Base-by-base conservation (phyloP, 2,329 filamentous ascomycete genomes). In the Pestalotiopsis sp. region DNA sequence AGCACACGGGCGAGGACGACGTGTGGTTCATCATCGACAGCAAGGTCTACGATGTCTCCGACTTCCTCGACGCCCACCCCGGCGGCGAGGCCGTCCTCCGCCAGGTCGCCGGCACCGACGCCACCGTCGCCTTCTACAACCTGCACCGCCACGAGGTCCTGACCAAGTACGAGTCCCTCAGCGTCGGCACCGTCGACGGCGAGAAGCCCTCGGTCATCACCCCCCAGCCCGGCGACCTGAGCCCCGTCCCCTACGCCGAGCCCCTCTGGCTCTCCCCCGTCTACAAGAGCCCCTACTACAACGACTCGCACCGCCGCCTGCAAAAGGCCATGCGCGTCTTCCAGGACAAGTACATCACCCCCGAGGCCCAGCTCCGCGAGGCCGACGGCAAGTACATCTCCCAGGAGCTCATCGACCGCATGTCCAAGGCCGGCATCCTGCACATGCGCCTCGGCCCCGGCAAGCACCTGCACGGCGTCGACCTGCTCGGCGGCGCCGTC, bases 91-190 rank as follows among this genome's bases (percentile, higher is more conserved):
- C 92, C 58, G 93, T 97, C 27, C 88, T 97, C 49, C 86, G 88
- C 66, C 93, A 97, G 81, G 88, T 95, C 62, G 94, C 92, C 38
- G 94, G 94, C 71, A 87, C 89, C 73, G 94, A 97, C 77, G 93
- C 93, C 64, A 97, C 94, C 1, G 83, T 87, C 45, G 92, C 91
- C 68, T 97, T 97, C 81, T 97, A 97, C 88, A 97, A 97, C 84
- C 90, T 97, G 66, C 94, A 97, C 82, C 87, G 94, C 31, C 93
- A 97, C 74, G 94, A 97, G 81, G 93, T 97, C n/a, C 87, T 97
- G 12, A 84, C 90, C 70, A 94, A 94, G 79, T 97, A 97, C 84
- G 82, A 86, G 61, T 85, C 88, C 75, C 87, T 97, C 20, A 91
- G 88, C 80, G 87, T 97, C 74, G 94, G 94, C 76, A 92, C 89